Base-by-base conservation (phyloP, 129 eudicot genomes). In the Centaurea solstitialis region DNA sequence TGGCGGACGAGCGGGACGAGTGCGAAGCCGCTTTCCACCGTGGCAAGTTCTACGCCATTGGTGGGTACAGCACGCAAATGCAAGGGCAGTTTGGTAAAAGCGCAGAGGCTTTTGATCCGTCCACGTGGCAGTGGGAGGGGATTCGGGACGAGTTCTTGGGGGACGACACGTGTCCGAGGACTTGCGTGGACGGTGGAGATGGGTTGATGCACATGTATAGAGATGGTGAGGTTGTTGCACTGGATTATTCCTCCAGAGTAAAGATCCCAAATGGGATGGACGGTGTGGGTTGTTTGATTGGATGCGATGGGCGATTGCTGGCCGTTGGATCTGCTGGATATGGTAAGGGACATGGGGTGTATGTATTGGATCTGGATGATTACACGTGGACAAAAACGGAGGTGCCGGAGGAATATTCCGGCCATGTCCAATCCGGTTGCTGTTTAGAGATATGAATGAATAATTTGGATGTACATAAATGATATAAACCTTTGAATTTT, bases 391-490 rank as follows among this genome's bases (percentile, higher is more conserved):
- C 64, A 5, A 85, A 80, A 62, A 74, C 83, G 11, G 93, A 80
- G 1, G 74, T 45, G 50, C 87, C 89, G 33, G 90, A 79, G 17
- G 85, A 70, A 1, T 92, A 76, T 76, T 82, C 80, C 26, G 94
- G 99, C 39, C 91, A 89, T 75, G 97, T 94, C 68, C 99, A 91
- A 73, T 87, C 94, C 1, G 92, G 97, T 57, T 92, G 97, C 20
- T 84, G 88, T 65, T 62, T 93, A 26, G 92, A 93, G 72, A 62
- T 93, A 67, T 92, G 70, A 76, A 57, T 9, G 67, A 7, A 18
- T 18, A 10, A 18, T 26, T 4, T 22, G 28, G 8, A 64, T 21
- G 22, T 57, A 57, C 9, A n/a, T 57, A 57, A 57, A n/a, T n/a
- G n/a, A n/a, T n/a, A n/a, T n/a, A n/a, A 26, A 57, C 22, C 17